A percentile compares a stretch with the other conserved stretches of the same genome.
These are phyloP conservation scores for Neofusicoccum umdonicola DNA, from an alignment of 2,329 filamentous ascomycete species.

Conservation along the genomic window DNA sequence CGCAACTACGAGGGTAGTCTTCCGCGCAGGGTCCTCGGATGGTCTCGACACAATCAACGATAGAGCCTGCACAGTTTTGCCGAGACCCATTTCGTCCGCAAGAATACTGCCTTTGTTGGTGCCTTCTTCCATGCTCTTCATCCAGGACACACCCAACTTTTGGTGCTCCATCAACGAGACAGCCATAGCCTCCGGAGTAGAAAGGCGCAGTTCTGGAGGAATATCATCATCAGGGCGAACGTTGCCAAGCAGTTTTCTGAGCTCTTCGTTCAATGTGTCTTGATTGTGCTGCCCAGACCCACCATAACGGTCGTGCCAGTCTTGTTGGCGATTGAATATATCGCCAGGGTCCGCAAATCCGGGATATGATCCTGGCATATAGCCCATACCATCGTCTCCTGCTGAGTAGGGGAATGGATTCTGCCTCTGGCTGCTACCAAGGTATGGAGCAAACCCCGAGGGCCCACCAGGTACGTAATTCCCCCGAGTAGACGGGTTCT, in stretches of 20 bases:
- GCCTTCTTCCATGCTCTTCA: slow-evolving; percentile 70
- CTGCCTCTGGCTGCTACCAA: neutral
- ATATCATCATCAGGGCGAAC: slow-evolving; percentile 35
- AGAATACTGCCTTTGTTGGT: slow-evolving; percentile 63
- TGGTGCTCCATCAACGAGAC: slow-evolving; percentile 77
- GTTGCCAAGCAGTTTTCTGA: slow-evolving; percentile 25
- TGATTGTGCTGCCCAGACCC: neutral
- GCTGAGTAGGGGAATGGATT: neutral
- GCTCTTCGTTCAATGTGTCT: neutral
- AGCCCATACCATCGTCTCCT: neutral
- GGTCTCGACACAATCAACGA: slow-evolving; percentile 70
- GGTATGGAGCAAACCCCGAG: neutral
- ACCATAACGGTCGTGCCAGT: neutral
- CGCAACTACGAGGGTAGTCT: slow-evolving; percentile 80
- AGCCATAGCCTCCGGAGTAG: slow-evolving; percentile 67
- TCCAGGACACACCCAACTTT: slow-evolving; percentile 72
- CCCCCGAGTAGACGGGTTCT: neutral
- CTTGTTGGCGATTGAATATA: neutral
- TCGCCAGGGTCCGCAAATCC: neutral
- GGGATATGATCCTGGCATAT: neutral
- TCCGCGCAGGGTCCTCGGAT: slow-evolving; percentile 55
- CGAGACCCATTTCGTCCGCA: slow-evolving; percentile 81
- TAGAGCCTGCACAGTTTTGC: slow-evolving; percentile 80
- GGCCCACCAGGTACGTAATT: neutral
- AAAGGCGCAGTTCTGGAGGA: slow-evolving; percentile 57